Evolutionary conservation across 257 asterid species (phyloP).

Genomic region (Paulownia fortunei): DNA sequence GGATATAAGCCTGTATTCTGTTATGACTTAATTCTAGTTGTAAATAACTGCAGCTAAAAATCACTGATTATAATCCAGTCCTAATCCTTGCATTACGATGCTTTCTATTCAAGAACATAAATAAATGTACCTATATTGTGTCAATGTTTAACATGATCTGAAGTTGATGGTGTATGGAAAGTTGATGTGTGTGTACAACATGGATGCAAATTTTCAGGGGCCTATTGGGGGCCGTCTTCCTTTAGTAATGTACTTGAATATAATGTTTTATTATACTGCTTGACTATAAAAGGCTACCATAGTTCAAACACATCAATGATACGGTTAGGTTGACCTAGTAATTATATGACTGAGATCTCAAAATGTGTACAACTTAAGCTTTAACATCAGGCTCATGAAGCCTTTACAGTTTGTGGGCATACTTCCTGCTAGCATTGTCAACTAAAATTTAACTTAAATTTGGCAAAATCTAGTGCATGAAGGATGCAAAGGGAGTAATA

Average conservation of each 20-base stretch:
- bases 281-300: background rate
- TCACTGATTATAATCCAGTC: background rate
- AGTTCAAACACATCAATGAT: background rate
- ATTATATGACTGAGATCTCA: no score
- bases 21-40: background rate
- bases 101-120: background rate
- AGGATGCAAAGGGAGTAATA: no score
- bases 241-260: background rate
- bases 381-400: no score
- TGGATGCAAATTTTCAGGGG: background rate
- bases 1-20: background rate
- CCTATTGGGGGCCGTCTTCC: background rate
- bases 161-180: background rate
- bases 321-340: no score
- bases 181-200: background rate
- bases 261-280: background rate
- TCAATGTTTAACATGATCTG: background rate
- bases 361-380: no score
- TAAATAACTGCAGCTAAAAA: background rate
- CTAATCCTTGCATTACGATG: background rate
- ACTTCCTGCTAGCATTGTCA: no score
- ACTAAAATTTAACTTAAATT: no score
- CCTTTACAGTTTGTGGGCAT: no score
- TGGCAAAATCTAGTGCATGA: no score
- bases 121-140: background rate